Conservation (phyloP, 2,329 filamentous ascomycete genomes). For the Exophiala calicioides region DNA sequence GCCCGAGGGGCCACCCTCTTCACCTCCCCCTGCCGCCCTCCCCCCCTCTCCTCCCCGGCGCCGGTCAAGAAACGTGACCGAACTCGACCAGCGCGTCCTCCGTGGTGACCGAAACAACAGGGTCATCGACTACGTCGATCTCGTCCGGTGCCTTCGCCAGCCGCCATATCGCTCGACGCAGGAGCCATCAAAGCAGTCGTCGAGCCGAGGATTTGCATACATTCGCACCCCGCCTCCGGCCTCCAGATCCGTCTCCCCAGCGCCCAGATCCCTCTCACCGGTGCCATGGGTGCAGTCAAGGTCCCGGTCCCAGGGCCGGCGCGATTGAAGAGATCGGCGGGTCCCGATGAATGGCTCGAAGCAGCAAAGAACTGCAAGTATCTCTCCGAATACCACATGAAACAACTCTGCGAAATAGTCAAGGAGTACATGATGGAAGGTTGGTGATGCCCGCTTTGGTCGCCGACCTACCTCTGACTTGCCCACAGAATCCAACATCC, state of each 20-base stretch:
- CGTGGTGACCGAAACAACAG: conserved; percentile 15
- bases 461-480: conserved; percentile 11
- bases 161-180: no score
- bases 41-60: conserved; percentile 13
- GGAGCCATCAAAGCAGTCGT: no score
- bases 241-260: no score
- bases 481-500: conserved; percentile 86
- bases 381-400: conserved; percentile 94
- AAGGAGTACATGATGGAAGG: conserved; percentile 99
- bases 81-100: conserved; percentile 21
- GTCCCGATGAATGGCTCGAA: conserved; percentile 93
- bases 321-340: conserved; percentile 77
- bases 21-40: conserved; percentile 11
- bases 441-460: conserved; percentile 42
- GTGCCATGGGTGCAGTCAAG: conserved; percentile 27
- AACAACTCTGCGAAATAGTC: conserved; percentile 96
- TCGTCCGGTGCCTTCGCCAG: conserved; percentile 18
- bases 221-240: no score
- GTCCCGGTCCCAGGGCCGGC: conserved; percentile 91
- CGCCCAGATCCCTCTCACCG: no score
- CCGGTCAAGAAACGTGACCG: conserved; percentile 24
- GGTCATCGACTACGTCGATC: conserved; percentile 26
- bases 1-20: conserved; percentile 6
- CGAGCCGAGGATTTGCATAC: no score
- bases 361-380: conserved; percentile 98